Percentiles rank a stretch among this genome's conserved stretches.
phyloP scores from a whole-genome alignment of 345 rosid species.

The Rhodamnia rubescens region DNA sequence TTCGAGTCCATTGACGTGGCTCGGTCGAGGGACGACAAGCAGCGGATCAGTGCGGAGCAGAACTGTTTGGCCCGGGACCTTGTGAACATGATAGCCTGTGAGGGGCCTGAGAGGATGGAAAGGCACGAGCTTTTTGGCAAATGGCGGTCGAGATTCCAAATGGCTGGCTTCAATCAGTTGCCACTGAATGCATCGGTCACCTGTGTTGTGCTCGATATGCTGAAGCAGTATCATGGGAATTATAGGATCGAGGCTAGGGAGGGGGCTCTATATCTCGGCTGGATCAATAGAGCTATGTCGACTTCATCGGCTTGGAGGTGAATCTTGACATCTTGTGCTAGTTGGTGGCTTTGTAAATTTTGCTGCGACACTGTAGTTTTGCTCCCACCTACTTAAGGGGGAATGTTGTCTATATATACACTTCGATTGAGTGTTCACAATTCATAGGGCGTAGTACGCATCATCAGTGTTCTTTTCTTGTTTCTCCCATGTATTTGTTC shows the following conservation, averaged over 20 bases:
- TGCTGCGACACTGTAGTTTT: background rate
- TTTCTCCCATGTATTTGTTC: background rate
- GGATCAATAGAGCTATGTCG: background rate
- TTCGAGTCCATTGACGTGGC: slow-evolving; percentile 1
- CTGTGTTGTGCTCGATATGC: background rate
- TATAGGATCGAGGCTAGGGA: background rate
- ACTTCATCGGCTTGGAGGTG: slow-evolving; percentile 3
- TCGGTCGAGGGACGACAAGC: background rate
- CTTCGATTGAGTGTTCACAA: background rate
- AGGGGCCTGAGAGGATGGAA: slow-evolving; percentile 3
- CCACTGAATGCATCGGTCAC: background rate
- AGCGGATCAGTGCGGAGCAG: background rate
- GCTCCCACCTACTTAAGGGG: background rate
- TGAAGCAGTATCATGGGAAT: background rate
- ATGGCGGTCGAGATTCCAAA: slow-evolving; percentile 2
- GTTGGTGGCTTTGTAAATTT: background rate
- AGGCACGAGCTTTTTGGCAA: slow-evolving; percentile 3
- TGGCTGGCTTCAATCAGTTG: background rate
- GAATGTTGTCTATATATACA: background rate
- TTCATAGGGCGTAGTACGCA: background rate
- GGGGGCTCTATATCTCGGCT: slow-evolving; percentile 2
- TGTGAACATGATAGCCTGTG: slow-evolving; percentile 8
- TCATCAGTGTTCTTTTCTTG: background rate
- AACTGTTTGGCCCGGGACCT: slow-evolving; percentile 8
- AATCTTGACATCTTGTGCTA: background rate